Conservation (phyloP, 2,329 filamentous ascomycete species). For the Proliferodiscus dingleyae region DNA sequence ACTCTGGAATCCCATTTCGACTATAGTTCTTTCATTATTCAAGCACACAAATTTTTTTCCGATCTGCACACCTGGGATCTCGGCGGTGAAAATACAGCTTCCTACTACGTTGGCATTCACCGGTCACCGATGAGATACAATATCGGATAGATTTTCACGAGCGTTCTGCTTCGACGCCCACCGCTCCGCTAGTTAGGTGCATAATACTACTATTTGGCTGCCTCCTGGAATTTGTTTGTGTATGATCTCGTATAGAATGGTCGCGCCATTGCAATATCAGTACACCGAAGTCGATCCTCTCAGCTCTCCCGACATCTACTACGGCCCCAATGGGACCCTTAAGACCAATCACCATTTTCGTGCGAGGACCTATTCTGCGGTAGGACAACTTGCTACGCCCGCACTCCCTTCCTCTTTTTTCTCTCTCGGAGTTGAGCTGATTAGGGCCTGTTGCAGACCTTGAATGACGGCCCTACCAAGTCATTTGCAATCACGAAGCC, state of each 20-base stretch:
- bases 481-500: conserved; percentile 22
- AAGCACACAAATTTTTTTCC: too few relatives aligned
- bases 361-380: conserved; percentile 30
- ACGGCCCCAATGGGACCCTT: conserved; percentile 23
- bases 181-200: background rate
- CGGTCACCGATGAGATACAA: too few relatives aligned
- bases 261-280: conserved; percentile 15
- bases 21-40: too few relatives aligned
- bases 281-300: conserved; percentile 29
- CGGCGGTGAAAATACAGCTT: too few relatives aligned
- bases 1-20: too few relatives aligned
- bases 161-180: too few relatives aligned
- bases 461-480: conserved; percentile 15
- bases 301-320: conserved; percentile 30
- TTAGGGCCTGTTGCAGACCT: conserved; percentile 17
- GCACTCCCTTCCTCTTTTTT: background rate
- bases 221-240: background rate
- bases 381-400: too few relatives aligned
- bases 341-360: conserved; percentile 25
- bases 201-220: background rate
- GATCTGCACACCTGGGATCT: too few relatives aligned
- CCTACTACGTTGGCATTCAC: too few relatives aligned
- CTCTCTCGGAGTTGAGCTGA: conserved; percentile 3
- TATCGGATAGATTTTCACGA: too few relatives aligned
- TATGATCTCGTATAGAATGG: conserved; percentile 14